Base-by-base conservation (phyloP, 2,329 filamentous ascomycete genomes). In the Ophiocordyceps camponoti-rufipedis region DNA sequence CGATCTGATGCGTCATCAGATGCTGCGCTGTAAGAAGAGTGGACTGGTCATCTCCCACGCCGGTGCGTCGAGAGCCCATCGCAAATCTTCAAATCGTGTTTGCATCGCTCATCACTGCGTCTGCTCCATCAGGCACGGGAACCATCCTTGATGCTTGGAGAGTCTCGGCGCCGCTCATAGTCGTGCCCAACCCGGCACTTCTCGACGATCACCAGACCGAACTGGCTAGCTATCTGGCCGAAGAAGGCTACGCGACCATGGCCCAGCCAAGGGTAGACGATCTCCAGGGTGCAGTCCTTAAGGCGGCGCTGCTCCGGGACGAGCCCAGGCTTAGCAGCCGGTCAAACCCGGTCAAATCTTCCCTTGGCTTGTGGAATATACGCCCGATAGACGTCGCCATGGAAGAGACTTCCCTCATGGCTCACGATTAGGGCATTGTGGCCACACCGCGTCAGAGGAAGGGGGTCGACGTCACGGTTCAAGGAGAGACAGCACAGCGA, bases 151-250 rank as follows among this genome's bases (percentile, higher is more conserved):
- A 88, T 58, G 85, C 80, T 1, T 74, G 93, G 50, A 77, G 84
- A 41, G 67, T 83, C 45, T 74, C 77, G 13, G 67, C 87, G 0
- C 80, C 85, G 3, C 67, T 96, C n/a, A 73, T 98, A 44, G 85
- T 94, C 1, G 87, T 98, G 2, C 84, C 89, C 2, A 98, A 98
- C 59, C 72, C 78, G 2, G 68, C 70, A 7, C 72, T 98, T 0
- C 72, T 94, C 54, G 80, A 93, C 56, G 89, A 98, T 55, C 91
- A 98, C 58, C 91, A 98, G 62, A 73, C 78, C 18, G 86, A 96
- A 60, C 73, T 98, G 46, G 89, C 89, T 1, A 69, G 78, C 44
- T 80, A 85, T 52, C 72, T 96, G 47, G 75, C 82, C 31, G 65
- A 69, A 23, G 75, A 85, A 52, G 80, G 82, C 23, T 94, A 93